Conservation (phyloP, 768 basidiomycete genomes). For the Favolaschia claudopus region DNA sequence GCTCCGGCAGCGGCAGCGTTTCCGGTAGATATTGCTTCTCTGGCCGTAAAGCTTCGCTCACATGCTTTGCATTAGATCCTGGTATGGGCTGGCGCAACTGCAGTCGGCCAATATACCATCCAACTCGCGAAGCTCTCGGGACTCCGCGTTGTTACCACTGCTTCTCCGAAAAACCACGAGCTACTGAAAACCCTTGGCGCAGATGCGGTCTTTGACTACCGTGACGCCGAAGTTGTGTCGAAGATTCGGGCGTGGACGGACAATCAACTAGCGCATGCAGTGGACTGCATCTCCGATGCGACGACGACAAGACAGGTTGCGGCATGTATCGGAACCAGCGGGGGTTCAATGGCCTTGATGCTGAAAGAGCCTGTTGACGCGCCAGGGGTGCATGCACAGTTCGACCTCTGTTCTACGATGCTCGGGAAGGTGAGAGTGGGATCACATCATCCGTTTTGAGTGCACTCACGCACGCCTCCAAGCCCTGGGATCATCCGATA, state of each 20-base stretch:
- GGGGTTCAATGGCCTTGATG: too few relatives aligned
- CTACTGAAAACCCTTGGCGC: conserved; percentile 36
- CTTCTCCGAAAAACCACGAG: conserved; percentile 35
- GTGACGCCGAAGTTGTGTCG: conserved; percentile 29
- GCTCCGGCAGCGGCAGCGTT: conserved; percentile 17
- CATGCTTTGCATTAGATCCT: conserved; percentile 24
- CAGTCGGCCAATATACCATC: conserved; percentile 17
- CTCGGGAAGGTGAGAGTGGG: conserved; percentile 25
- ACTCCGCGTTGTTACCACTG: conserved; percentile 52
- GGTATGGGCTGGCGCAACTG: conserved; percentile 20
- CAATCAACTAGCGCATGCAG: conserved; percentile 25
- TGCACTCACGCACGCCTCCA: not conserved
- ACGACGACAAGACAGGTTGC: conserved; percentile 17
- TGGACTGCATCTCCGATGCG: conserved; percentile 32
- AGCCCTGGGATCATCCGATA: conserved; percentile 15
- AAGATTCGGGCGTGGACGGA: conserved; percentile 33
- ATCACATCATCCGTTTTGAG: not conserved
- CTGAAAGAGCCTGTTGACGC: not conserved
- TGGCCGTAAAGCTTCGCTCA: too few relatives aligned
- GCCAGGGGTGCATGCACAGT: conserved; percentile 16
- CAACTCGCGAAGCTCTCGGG: conserved; percentile 42
- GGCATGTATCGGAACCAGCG: conserved; percentile 2
- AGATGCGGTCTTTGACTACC: conserved; percentile 45
- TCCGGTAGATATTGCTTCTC: conserved; percentile 17
- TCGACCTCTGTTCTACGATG: conserved; percentile 24